These are phyloP conservation scores for Wakefieldia striispora DNA, from an alignment of 768 basidiomycete genomes.

Conservation along the genomic window DNA sequence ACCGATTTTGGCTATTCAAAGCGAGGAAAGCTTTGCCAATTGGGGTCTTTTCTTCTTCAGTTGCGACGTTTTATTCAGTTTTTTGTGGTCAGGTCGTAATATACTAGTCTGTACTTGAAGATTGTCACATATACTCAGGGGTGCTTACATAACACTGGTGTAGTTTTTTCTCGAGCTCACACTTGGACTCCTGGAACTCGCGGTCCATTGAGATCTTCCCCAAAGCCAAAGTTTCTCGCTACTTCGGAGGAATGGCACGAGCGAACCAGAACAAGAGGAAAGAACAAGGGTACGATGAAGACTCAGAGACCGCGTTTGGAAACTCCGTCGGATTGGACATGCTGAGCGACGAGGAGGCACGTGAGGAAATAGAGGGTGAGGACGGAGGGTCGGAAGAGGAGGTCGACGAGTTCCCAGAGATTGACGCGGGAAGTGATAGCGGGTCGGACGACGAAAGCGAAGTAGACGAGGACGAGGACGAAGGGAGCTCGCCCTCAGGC, in stretches of 20 bases:
- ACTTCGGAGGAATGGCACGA: slow-evolving; percentile 35
- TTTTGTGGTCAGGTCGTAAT: not conserved
- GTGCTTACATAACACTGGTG: slow-evolving; percentile 16
- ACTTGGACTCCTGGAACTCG: not conserved
- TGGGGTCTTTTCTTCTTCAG: no score
- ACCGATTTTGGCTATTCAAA: not conserved
- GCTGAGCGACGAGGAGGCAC: slow-evolving; percentile 69
- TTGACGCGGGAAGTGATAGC: slow-evolving; percentile 50
- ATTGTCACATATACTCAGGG: slow-evolving; percentile 4
- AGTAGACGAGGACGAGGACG: slow-evolving; percentile 36
- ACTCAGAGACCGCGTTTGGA: slow-evolving; percentile 31
- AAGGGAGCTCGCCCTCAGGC: slow-evolving; percentile 35
- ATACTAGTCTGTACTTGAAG: no score
- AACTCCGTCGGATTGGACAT: slow-evolving; percentile 59
- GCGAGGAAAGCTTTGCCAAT: no score
- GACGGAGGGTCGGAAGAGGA: slow-evolving; percentile 49
- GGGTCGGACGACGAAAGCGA: slow-evolving; percentile 32
- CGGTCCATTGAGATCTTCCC: not conserved
- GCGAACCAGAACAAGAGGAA: slow-evolving; percentile 57
- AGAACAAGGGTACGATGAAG: slow-evolving; percentile 42
- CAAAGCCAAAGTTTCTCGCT: not conserved
- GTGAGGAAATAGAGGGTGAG: slow-evolving; percentile 30
- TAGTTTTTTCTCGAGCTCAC: slow-evolving; percentile 4
- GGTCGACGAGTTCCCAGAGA: slow-evolving; percentile 73
- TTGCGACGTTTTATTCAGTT: not conserved